Percentiles rank a stretch among this genome's conserved stretches.
These are phyloP conservation scores for Actinomortierella wolfii DNA, from an alignment of 371 early-diverging fungal species.

Conservation along the genomic window DNA sequence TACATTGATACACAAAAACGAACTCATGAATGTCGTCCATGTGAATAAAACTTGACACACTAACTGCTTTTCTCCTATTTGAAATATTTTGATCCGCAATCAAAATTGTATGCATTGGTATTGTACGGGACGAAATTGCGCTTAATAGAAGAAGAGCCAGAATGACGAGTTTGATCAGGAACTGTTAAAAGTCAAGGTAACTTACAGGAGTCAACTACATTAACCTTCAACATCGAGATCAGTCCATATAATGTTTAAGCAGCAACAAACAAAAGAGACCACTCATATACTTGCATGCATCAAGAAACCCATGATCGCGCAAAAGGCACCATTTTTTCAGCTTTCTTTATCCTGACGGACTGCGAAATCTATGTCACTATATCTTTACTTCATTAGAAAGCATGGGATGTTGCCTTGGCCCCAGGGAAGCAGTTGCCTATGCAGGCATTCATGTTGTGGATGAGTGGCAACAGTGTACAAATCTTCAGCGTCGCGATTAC, in stretches of 20 bases:
- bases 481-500: slow-evolving; percentile 96
- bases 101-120: neutral
- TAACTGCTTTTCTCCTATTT: neutral
- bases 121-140: neutral
- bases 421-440: slow-evolving; percentile 94
- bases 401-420: slow-evolving; percentile 94
- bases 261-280: neutral
- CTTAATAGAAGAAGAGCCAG: slow-evolving; percentile 17
- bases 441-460: slow-evolving; percentile 98
- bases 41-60: neutral
- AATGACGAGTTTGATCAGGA: slow-evolving; percentile 35
- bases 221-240: neutral
- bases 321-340: slow-evolving; percentile 2
- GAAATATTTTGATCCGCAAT: neutral
- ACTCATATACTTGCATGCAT: neutral
- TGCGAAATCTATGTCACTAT: neutral
- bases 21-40: neutral
- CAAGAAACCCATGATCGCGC: neutral
- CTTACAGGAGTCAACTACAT: neutral
- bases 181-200: slow-evolving; percentile 47
- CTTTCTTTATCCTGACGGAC: neutral
- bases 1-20: neutral
- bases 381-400: slow-evolving; percentile 65
- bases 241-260: neutral
- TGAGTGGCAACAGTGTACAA: slow-evolving; percentile 95